Percentiles rank a stretch among this genome's conserved stretches.
phyloP scores from a whole-genome alignment of 306 rosid genomes.

The Cyclanthera cordifolia region DNA sequence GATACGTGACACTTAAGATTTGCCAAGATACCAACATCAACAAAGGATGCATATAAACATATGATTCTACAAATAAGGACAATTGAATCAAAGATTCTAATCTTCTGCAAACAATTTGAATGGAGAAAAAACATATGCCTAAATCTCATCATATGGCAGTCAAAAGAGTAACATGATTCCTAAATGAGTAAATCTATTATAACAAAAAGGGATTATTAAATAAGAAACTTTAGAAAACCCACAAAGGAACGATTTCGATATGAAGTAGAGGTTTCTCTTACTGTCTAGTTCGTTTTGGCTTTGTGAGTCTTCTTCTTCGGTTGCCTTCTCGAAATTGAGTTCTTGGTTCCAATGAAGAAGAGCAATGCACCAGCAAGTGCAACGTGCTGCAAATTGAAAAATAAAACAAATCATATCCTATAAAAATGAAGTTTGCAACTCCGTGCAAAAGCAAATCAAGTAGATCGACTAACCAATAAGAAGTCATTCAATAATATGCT shows the following conservation, averaged over 20 bases:
- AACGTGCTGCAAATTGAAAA: conserved; percentile 29
- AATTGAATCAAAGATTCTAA: neutral
- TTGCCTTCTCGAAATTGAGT: conserved; percentile 49
- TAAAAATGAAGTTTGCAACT: conserved; percentile 1
- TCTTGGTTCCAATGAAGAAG: conserved; percentile 74
- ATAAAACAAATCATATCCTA: neutral
- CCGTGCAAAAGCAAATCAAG: neutral
- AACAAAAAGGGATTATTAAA: conserved; percentile 7
- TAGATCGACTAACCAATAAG: conserved; percentile 48
- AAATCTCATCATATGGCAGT: neutral
- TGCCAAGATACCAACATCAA: neutral
- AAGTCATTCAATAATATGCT: conserved; percentile 43
- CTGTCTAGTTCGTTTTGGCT: conserved; percentile 40
- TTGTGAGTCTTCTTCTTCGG: conserved; percentile 61
- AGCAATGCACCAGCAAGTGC: conserved; percentile 79
- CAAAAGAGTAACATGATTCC: conserved; percentile 3
- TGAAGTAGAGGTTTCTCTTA: neutral
- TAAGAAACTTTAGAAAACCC: neutral
- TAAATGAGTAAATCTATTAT: conserved; percentile 4
- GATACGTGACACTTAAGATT: neutral
- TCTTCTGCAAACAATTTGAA: neutral
- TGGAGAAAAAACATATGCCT: conserved; percentile 7
- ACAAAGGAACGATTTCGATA: neutral
- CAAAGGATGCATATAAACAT: neutral
- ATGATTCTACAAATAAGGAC: neutral